Evolutionary conservation across 805 yeast species (phyloP), one percentile per base, ranked within the genome.

Genomic region (Kazachstania psychrophila): DNA sequence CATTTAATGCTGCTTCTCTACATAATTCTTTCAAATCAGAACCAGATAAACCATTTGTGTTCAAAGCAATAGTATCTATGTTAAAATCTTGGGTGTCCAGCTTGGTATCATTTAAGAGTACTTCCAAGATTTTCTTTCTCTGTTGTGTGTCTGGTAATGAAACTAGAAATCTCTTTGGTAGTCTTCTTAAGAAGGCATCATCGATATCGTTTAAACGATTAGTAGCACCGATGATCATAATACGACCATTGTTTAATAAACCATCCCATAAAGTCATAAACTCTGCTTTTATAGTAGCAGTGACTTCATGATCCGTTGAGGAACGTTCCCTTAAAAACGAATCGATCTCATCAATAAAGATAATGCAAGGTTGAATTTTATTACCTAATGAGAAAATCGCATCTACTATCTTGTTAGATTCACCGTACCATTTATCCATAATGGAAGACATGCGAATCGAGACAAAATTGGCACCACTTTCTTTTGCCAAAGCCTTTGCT

Each of bases 201-300:
- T 89, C 98, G 31, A 89, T 89, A 56, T 89, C 98, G 42, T 73
- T 72, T 28, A 92, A 87, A 45, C 98, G 69, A 57, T 89, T 89
- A 0, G 98, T 89, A 8, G 97, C 97, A 3, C 97, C 98, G 49
- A 89, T 71, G 2, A 89, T 86, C 65, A 89, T 64, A 4, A 92
- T 73, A 32, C 95, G 69, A 2, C 95, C 94, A 41, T 78, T 74
- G 8, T 82, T 71, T 6, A 73, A 62, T 23, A 89, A 65, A 0
- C 98, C 98, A 58, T 89, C 98, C 97, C 97, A 89, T 34, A 89
- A 64, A 0, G 96, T 86, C 96, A 89, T 89, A 53, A 89, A 92
- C 60, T 89, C 97, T 1, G 97, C 95, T 61, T 89, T 89, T 43
- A 89, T 66, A 72, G 81, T 79, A 1, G 96, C 85, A 22, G 95